phyloP scores from a whole-genome alignment of 1,284 basidiomycete species.

The Ganoderma boninense region DNA sequence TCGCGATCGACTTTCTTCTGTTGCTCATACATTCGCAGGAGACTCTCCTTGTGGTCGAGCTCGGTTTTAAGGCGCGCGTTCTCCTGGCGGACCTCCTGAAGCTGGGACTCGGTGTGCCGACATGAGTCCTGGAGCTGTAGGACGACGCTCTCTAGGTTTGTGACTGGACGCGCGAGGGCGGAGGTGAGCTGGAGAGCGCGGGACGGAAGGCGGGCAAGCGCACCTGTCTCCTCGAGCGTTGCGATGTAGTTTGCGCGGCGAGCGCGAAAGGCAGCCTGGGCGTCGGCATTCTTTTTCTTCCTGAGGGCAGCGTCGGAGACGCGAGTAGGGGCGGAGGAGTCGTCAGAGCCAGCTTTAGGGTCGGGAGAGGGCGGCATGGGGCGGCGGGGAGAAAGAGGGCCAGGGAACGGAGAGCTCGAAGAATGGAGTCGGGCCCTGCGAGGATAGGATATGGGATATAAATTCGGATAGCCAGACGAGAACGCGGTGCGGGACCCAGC shows the following conservation, averaged over 20 bases:
- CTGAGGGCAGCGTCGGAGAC: slow-evolving; percentile 71
- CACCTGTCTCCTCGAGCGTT: slow-evolving; percentile 88
- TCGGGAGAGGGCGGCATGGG: slow-evolving; percentile 39
- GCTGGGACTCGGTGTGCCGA: slow-evolving; percentile 68
- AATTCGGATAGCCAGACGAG: slow-evolving; percentile 52
- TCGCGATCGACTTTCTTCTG: slow-evolving; percentile 59
- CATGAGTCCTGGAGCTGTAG: slow-evolving; percentile 83
- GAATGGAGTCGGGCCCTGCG: slow-evolving; percentile 25
- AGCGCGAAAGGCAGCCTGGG: slow-evolving; percentile 75
- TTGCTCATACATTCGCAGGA: slow-evolving; percentile 72
- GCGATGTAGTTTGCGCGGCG: slow-evolving; percentile 85
- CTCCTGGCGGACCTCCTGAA: slow-evolving; percentile 66
- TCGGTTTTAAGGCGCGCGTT: slow-evolving; percentile 69
- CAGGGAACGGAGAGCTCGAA: slow-evolving; percentile 21
- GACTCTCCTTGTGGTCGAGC: slow-evolving; percentile 73
- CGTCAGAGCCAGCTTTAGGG: slow-evolving; percentile 49
- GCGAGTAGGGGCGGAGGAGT: slow-evolving; percentile 47
- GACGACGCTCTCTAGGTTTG: slow-evolving; percentile 81
- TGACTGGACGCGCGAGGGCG: slow-evolving; percentile 52
- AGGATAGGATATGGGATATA: slow-evolving; percentile 28
- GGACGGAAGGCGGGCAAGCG: slow-evolving; percentile 36
- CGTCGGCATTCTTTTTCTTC: slow-evolving; percentile 88
- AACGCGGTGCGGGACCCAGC: slow-evolving; percentile 63
- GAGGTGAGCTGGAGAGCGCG: slow-evolving; percentile 33
- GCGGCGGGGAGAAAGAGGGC: slow-evolving; percentile 30